Conservation (phyloP, 306 rosid species). For the Morella rubra region DNA sequence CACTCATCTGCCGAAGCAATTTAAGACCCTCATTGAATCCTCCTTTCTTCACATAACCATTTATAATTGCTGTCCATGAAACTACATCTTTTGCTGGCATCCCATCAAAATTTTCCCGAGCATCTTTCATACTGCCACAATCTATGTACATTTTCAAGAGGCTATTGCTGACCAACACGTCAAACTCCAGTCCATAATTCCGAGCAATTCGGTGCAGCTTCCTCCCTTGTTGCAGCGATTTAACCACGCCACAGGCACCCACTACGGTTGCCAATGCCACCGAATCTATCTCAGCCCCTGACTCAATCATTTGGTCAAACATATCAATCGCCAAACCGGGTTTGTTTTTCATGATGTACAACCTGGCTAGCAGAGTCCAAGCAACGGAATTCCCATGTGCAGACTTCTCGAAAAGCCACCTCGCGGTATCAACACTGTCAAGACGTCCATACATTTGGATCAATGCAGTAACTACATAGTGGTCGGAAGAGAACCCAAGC, state of each 20-base stretch:
- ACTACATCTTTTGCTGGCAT: constrained; percentile 56
- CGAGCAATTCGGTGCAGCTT: constrained; percentile 46
- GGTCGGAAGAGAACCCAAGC: constrained; percentile 48
- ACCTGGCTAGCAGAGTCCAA: constrained; percentile 64
- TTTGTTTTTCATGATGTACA: constrained; percentile 43
- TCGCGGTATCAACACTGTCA: constrained; percentile 41
- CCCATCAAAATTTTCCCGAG: constrained; percentile 42
- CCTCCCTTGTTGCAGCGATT: constrained; percentile 45
- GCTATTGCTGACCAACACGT: constrained; percentile 56
- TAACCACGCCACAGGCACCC: constrained; percentile 45
- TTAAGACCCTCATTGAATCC: constrained; percentile 62
- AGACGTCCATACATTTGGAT: constrained; percentile 61
- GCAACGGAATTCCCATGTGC: constrained; percentile 39
- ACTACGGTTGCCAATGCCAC: constrained; percentile 58
- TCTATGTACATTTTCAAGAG: constrained; percentile 68
- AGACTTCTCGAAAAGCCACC: constrained; percentile 43
- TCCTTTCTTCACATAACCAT: constrained; percentile 54
- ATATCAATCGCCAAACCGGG: constrained; percentile 44
- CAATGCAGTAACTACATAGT: constrained; percentile 48
- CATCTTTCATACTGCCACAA: constrained; percentile 47
- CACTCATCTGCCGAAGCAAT: constrained; percentile 53
- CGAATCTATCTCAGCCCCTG: constrained; percentile 38
- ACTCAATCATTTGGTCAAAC: constrained; percentile 48
- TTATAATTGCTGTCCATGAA: constrained; percentile 62
- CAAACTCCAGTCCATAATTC: constrained; percentile 48